Evolutionary conservation across 2,329 filamentous ascomycete species (phyloP).

Genomic region (Colletotrichum costaricense): DNA sequence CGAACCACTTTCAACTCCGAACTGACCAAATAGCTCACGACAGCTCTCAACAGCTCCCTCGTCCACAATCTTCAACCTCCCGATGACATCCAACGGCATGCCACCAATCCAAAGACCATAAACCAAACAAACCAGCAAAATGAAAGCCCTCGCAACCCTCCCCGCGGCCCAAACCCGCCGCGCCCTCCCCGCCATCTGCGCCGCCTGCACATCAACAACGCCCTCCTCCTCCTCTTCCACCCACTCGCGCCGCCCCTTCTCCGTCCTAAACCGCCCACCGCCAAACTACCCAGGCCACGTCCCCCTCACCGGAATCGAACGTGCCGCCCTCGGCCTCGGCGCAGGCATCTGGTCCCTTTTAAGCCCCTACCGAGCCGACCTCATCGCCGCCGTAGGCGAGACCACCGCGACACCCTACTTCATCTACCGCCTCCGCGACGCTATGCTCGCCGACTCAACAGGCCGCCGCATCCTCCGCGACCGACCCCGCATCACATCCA

Average conservation of each 20-base stretch:
- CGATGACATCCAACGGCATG: neutral
- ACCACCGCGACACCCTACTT: slow-evolving; percentile 95
- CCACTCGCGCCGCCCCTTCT: slow-evolving; percentile 65
- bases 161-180: slow-evolving; percentile 1
- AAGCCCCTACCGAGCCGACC: slow-evolving; percentile 86
- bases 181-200: slow-evolving; percentile 27
- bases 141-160: slow-evolving; percentile 27
- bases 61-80: neutral
- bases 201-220: slow-evolving; percentile 35
- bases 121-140: neutral
- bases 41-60: neutral
- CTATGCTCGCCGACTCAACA: slow-evolving; percentile 86
- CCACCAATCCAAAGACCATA: neutral
- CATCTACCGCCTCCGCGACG: slow-evolving; percentile 88
- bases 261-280: slow-evolving; percentile 83
- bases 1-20: slow-evolving; percentile 19
- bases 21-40: slow-evolving; percentile 8
- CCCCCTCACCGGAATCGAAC: slow-evolving; percentile 83
- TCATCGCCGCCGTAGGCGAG: slow-evolving; percentile 95
- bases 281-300: slow-evolving; percentile 95
- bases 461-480: slow-evolving; percentile 92
- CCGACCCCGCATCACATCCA: slow-evolving; percentile 87
- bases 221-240: slow-evolving; percentile 17
- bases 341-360: slow-evolving; percentile 73
- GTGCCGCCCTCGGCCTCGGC: slow-evolving; percentile 75